phyloP scores from a whole-genome alignment of 2,329 filamentous ascomycete species.

The Parastagonospora nodorum region DNA sequence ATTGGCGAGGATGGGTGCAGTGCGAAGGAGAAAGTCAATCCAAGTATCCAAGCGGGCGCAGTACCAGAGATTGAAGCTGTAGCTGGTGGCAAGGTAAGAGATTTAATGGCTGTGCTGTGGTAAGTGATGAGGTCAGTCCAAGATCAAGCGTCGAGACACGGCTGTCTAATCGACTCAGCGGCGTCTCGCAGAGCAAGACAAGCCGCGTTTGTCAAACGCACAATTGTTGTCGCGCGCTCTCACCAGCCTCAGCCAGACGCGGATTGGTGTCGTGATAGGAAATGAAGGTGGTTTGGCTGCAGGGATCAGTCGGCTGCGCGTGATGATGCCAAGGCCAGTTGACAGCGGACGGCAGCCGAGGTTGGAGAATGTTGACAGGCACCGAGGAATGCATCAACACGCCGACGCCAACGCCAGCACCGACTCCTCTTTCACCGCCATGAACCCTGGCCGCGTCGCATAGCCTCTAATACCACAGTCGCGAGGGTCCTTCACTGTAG shows the following conservation, averaged over 20 bases:
- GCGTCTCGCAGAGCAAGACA: slow-evolving; percentile 7
- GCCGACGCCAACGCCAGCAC: background rate
- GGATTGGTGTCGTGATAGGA: background rate
- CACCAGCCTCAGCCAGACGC: background rate
- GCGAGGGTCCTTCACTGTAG: background rate
- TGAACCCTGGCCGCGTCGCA: slow-evolving; percentile 3
- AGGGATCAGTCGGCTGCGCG: slow-evolving; percentile 4
- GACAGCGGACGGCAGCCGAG: slow-evolving; percentile 19
- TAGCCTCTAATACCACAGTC: background rate
- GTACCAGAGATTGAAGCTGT: too few relatives aligned
- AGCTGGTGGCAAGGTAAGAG: background rate
- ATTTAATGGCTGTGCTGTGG: background rate
- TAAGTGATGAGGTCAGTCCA: slow-evolving; percentile 22
- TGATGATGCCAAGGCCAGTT: slow-evolving; percentile 17
- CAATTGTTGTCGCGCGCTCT: slow-evolving; percentile 1
- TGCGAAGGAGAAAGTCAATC: background rate
- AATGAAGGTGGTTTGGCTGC: slow-evolving; percentile 6
- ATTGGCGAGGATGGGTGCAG: background rate
- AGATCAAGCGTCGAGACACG: slow-evolving; percentile 11
- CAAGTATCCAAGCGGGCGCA: too few relatives aligned
- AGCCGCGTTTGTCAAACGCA: slow-evolving; percentile 11
- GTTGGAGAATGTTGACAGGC: slow-evolving; percentile 23
- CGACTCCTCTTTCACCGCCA: slow-evolving; percentile 11
- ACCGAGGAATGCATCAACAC: slow-evolving; percentile 14
- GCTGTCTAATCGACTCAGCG: slow-evolving; percentile 9